Conservation (phyloP, 208 protist species). For the Trypanosoma congolense region DNA sequence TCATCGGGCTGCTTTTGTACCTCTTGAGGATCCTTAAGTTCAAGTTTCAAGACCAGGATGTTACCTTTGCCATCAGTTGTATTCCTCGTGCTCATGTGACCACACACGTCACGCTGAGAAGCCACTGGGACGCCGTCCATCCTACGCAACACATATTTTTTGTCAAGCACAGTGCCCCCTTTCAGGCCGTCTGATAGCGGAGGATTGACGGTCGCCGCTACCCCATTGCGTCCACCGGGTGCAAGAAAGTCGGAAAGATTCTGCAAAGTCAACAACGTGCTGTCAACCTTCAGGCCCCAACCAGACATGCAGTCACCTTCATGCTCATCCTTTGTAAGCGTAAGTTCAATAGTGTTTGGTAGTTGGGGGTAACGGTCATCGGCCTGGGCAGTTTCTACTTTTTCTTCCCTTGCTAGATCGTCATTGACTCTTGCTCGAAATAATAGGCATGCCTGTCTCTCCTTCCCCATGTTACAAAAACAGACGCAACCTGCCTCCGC, state of each 20-base stretch:
- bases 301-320: neutral
- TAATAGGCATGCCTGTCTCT: slow-evolving; percentile 18
- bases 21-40: too few relatives aligned
- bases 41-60: neutral
- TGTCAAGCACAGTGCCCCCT: slow-evolving; percentile 9
- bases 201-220: neutral
- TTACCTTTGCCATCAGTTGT: neutral
- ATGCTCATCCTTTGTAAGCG: neutral
- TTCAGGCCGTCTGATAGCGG: too few relatives aligned
- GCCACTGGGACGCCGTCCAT: slow-evolving; percentile 12
- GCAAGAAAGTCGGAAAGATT: slow-evolving; percentile 16
- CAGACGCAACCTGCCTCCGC: slow-evolving; percentile 30
- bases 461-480: slow-evolving; percentile 21
- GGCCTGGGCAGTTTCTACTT: too few relatives aligned
- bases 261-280: slow-evolving; percentile 12
- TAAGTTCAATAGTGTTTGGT: slow-evolving; percentile 7
- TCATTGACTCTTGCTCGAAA: slow-evolving; percentile 12
- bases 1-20: too few relatives aligned
- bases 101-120: slow-evolving; percentile 11
- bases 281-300: slow-evolving; percentile 23
- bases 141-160: slow-evolving; percentile 12
- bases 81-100: neutral
- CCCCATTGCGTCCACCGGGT: neutral
- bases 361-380: neutral
- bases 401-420: too few relatives aligned